Evolutionary conservation across 768 basidiomycete species (phyloP), one percentile per base, ranked within the genome.

Genomic region (Favolaschia claudopus): DNA sequence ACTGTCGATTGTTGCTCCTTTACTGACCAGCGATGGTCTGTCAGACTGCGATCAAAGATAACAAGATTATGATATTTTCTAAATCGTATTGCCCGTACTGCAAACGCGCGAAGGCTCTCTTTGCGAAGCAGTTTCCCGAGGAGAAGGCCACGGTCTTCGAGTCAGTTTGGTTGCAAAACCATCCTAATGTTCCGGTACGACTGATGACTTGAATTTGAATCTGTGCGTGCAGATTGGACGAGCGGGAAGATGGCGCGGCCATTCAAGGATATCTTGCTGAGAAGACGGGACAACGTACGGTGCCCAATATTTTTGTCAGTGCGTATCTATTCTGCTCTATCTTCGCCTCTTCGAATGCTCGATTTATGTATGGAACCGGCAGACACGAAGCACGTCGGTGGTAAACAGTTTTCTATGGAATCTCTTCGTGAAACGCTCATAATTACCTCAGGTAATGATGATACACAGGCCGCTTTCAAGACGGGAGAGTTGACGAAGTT

Each of bases 241-340:
- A 77, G 46, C 75, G 74, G 28, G 76, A 84, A 0, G 87, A 93
- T 33, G 89, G 85, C 10, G 17, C 60, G 17, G 85, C 67, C 0
- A 91, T 93, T 54, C 92, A 94, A 68, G 66, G 73, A 20, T 93
- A 92, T 65, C 78, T 95, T 5, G 20, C 12, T 2, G 52, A 82
- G 64, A 89, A 86, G 81, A 90, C 89, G 0, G 80, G 80, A 0
- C 92, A 89, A 64, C 72, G 83, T 20, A 89, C 88, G 12, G 92
- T 94, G 6, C 92, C 92, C 28, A 90, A 86, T 68, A 80, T 91
- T 56, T 94, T 91, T 76, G 82, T 93, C 68, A 82, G 89, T 91
- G 58, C 80, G 80, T 77, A 47, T 9, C 6, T 24, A n/a, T n/a
- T n/a, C n/a, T n/a, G n/a, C n/a, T 25, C 14, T 24, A 14, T 25